Base-by-base conservation (phyloP, 2,329 filamentous ascomycete species). In the Cytospora schulzeri region DNA sequence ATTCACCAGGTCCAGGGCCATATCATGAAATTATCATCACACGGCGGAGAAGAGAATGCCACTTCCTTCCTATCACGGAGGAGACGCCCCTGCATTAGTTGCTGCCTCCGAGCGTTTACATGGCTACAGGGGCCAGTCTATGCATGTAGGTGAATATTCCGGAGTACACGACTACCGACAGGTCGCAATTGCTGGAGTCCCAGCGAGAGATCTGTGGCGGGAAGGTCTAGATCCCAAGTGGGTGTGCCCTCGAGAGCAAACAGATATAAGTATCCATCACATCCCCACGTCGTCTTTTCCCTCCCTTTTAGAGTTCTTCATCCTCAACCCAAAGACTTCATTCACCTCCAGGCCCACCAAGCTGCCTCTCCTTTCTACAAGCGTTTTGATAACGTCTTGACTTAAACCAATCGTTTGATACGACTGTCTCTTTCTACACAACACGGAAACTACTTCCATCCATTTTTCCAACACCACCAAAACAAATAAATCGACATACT, bases 351-450 rank as follows among this genome's bases (percentile, higher is more conserved):
- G 26, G 22, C 45, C 51, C 48, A 61, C 33, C n/a, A 33, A 48
- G 38, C 38, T 48, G 11, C 45, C 41, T 26, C 31, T 62, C 59
- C 54, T 61, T 61, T 35, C 50, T n/a, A 50, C 26, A 22, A 28
- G 31, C 59, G 59, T 62, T 62, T 62, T n/a, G 59, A 62, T 26
- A 62, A 56, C 59, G 52, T 62, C 59, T 48, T 48, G n/a, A 24
- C 24, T 1, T 4, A 35, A 31, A 60, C 33, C 41, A 56, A 56
- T 56, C 52, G 59, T 62, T 62, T 56, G 59, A 62, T 31, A 62
- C 59, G 52, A 62, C 59, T 55, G 45, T 62, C 51, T 48, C 59
- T 62, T n/a, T 62, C 59, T 48, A 35, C 35, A 24, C 35, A 29
- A 24, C 35, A 29, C 51, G 45, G 38, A n/a, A 48, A 50, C 15